A percentile compares a stretch with the other conserved stretches of the same genome.
Evolutionary conservation across 2,329 filamentous ascomycete species (phyloP).

Genomic region (Penicillium carneum): DNA sequence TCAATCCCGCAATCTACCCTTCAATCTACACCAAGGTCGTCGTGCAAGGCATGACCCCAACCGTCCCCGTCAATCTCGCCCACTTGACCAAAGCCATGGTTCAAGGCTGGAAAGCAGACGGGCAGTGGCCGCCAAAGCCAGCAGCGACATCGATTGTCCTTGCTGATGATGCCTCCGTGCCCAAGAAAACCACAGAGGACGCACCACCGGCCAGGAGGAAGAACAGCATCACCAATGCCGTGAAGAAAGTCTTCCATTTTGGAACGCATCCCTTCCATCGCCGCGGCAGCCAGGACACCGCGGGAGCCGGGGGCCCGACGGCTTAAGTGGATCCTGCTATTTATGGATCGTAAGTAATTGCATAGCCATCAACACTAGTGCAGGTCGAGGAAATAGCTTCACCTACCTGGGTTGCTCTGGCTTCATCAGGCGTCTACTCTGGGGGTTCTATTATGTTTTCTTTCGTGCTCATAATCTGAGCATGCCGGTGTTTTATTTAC

Average conservation of each 20-base stretch:
- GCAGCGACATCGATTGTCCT: constrained; percentile 45
- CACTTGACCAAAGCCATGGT: constrained; percentile 84
- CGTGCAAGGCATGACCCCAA: constrained; percentile 77
- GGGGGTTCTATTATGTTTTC: constrained; percentile 7
- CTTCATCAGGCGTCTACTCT: constrained; percentile 12
- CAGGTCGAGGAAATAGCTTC: neutral
- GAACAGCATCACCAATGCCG: constrained; percentile 49
- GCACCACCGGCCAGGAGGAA: constrained; percentile 38
- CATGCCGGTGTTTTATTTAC: constrained; percentile 15
- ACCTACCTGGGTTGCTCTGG: neutral
- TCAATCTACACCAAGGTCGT: constrained; percentile 92
- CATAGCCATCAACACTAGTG: constrained; percentile 4
- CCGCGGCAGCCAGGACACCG: constrained; percentile 35
- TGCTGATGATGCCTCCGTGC: constrained; percentile 39
- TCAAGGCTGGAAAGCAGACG: constrained; percentile 88
- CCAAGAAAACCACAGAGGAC: constrained; percentile 26
- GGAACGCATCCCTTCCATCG: constrained; percentile 48
- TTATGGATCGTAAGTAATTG: constrained; percentile 14
- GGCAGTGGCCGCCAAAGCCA: constrained; percentile 83
- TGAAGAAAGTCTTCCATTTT: constrained; percentile 53
- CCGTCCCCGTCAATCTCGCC: constrained; percentile 83
- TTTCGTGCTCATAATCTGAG: constrained; percentile 15
- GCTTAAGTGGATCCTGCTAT: constrained; percentile 9
- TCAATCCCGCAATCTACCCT: constrained; percentile 75
- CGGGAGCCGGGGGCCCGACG: constrained; percentile 12